Evolutionary conservation across 495 filamentous ascomycete genomes (phyloP), one percentile per base, ranked within the genome.

Genomic region (Tuber microsphaerosporum): DNA sequence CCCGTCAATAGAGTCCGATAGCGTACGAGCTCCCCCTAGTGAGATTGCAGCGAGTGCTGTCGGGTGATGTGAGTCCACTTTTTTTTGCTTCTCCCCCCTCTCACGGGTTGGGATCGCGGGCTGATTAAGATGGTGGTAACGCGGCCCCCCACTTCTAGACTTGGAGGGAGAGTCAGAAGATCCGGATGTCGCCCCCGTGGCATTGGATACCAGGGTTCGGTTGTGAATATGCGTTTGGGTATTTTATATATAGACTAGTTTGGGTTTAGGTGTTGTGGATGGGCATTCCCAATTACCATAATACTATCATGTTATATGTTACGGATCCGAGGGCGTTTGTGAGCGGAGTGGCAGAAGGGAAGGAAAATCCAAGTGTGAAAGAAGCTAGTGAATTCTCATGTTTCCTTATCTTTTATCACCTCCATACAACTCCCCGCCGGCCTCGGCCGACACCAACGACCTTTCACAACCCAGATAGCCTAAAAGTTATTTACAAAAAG

Each of bases 21-120:
- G 45, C 78, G 16, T 19, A 46, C 5, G 8, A 71, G 46, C 34
- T 37, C 71, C 41, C 79, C 71, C 48, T 73, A 73, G 77, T 48
- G 70, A 1, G 73, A 75, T 68, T 75, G 70, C 20, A 73, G 75
- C 39, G 77, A 73, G 73, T 73, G 70, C 51, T 75, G 76, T 48
- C 61, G 73, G 17, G 74, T 75, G 46, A 75, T 73, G 76, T 79
- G 44, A 78, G 76, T n/a, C 22, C 14, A 22, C n/a, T 6, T 31
- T 61, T 68, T 48, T 6, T 14, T 41, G 39, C 7, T 42, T 9
- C 41, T 65, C 1, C 8, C 17, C 14, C 39, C 69, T 14, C 22
- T 2, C 2, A 37, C 37, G 7, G 17, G 16, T 71, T 74, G 22
- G 42, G 70, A 72, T 61, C n/a, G 3, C n/a, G 14, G 73, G 43